These are phyloP conservation scores for Exophiala phaeomuriformis DNA, from an alignment of 2,329 filamentous ascomycete species.

Conservation along the genomic window DNA sequence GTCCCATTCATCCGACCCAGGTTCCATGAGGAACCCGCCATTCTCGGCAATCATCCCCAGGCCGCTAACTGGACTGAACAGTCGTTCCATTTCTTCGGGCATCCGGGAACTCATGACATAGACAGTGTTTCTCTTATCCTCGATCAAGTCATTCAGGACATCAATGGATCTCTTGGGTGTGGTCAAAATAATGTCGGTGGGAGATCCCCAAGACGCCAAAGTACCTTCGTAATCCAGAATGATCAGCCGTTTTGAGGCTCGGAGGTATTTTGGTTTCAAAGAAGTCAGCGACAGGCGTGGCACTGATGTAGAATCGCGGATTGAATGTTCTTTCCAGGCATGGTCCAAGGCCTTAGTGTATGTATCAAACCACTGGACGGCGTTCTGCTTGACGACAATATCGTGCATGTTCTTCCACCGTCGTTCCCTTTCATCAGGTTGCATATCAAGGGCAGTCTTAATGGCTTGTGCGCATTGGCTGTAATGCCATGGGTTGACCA, in stretches of 20 bases:
- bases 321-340: constrained; percentile 76
- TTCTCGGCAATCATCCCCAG: constrained; percentile 91
- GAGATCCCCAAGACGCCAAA: constrained; percentile 76
- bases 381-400: constrained; percentile 73
- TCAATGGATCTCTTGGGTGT: constrained; percentile 81
- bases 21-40: constrained; percentile 77
- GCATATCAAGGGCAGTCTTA: constrained; percentile 74
- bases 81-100: constrained; percentile 76
- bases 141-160: constrained; percentile 70
- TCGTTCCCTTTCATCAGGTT: constrained; percentile 60
- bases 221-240: constrained; percentile 93
- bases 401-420: constrained; percentile 69
- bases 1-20: constrained; percentile 59
- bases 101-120: constrained; percentile 90
- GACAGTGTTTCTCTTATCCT: constrained; percentile 73
- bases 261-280: constrained; percentile 59
- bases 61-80: constrained; percentile 76
- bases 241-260: constrained; percentile 65
- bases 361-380: constrained; percentile 74
- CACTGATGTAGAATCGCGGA: constrained; percentile 75
- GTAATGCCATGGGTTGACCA: constrained; percentile 95
- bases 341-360: constrained; percentile 64
- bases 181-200: constrained; percentile 74
- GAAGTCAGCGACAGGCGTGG: constrained; percentile 68
- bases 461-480: constrained; percentile 80